These are phyloP conservation scores for Leishmania martiniquensis DNA, from an alignment of 208 protist species.

Conservation along the genomic window DNA sequence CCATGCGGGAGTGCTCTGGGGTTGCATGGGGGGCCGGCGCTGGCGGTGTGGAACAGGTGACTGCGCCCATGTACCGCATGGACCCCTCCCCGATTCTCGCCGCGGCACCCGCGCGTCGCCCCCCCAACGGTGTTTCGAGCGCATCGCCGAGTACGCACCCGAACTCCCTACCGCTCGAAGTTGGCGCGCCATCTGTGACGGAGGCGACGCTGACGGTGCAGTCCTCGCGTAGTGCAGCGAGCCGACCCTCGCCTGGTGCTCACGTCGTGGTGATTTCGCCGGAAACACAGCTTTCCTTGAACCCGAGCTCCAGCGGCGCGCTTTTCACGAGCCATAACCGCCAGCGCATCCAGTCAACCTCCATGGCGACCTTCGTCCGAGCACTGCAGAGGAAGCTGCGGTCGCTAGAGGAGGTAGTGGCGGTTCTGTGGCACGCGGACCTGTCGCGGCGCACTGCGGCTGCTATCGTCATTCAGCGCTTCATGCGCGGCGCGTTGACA, in stretches of 20 bases:
- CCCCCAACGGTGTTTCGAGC: background rate
- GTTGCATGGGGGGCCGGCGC: background rate
- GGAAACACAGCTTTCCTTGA: background rate
- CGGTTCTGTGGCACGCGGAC: slow-evolving; percentile 71
- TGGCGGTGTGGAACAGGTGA: background rate
- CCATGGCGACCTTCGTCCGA: slow-evolving; percentile 43
- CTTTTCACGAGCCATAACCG: slow-evolving; percentile 13
- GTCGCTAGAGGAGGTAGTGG: slow-evolving; percentile 58
- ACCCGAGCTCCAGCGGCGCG: background rate
- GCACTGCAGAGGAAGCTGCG: slow-evolving; percentile 83
- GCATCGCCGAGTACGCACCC: background rate
- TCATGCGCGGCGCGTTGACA: slow-evolving; percentile 51
- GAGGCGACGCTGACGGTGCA: background rate
- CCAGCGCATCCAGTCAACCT: slow-evolving; percentile 9
- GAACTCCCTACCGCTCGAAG: background rate
- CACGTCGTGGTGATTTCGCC: slow-evolving; percentile 20
- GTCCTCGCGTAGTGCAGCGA: background rate
- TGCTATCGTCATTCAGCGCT: slow-evolving; percentile 62
- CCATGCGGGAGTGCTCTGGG: background rate
- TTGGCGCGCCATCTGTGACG: background rate
- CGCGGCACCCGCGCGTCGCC: background rate
- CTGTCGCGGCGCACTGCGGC: slow-evolving; percentile 58
- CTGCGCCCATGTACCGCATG: slow-evolving; percentile 15
- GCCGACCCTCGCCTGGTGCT: background rate
- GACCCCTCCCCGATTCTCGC: slow-evolving; percentile 4